A percentile compares a stretch with the other conserved stretches of the same genome.
Conservation (phyloP, 768 basidiomycete genomes). For the Ramaria sp. region DNA sequence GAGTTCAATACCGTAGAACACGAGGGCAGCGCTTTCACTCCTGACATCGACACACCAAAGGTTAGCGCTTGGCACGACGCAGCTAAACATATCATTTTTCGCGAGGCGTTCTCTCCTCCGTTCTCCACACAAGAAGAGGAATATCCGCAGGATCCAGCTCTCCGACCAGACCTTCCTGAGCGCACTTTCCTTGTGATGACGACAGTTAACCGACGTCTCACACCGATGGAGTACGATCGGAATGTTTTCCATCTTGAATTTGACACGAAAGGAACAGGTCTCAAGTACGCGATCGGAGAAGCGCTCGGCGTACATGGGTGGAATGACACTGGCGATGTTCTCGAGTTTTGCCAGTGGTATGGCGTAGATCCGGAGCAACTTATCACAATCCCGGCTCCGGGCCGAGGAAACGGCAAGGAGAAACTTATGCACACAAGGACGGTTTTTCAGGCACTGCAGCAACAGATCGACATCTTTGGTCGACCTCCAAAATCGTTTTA, state of each 20-base stretch:
- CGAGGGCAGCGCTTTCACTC: slow-evolving; percentile 34
- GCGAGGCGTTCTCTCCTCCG: slow-evolving; percentile 58
- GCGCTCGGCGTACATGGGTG: slow-evolving; percentile 96
- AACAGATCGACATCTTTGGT: slow-evolving; percentile 94
- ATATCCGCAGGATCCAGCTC: slow-evolving; percentile 49
- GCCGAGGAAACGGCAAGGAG: slow-evolving; percentile 31
- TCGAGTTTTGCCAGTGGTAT: slow-evolving; percentile 88
- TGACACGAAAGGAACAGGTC: slow-evolving; percentile 79
- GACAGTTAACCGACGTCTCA: slow-evolving; percentile 87
- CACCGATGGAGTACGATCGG: slow-evolving; percentile 90
- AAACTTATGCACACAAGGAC: slow-evolving; percentile 81
- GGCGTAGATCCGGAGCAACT: slow-evolving; percentile 72
- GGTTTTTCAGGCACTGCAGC: slow-evolving; percentile 90
- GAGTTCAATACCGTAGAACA: slow-evolving; percentile 68
- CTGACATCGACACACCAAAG: slow-evolving; percentile 42
- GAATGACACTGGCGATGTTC: slow-evolving; percentile 86
- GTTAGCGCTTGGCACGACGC: slow-evolving; percentile 76
- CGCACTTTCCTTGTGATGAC: slow-evolving; percentile 91
- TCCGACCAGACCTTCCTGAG: slow-evolving; percentile 81
- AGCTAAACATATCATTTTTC: slow-evolving; percentile 84
- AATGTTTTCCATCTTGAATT: slow-evolving; percentile 99
- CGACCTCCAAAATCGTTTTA: slow-evolving; percentile 96
- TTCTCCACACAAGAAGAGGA: slow-evolving; percentile 25
- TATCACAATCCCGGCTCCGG: slow-evolving; percentile 66
- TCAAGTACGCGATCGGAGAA: slow-evolving; percentile 94